Conservation (phyloP, 441 rosid species). For the Brassica hybrid region DNA sequence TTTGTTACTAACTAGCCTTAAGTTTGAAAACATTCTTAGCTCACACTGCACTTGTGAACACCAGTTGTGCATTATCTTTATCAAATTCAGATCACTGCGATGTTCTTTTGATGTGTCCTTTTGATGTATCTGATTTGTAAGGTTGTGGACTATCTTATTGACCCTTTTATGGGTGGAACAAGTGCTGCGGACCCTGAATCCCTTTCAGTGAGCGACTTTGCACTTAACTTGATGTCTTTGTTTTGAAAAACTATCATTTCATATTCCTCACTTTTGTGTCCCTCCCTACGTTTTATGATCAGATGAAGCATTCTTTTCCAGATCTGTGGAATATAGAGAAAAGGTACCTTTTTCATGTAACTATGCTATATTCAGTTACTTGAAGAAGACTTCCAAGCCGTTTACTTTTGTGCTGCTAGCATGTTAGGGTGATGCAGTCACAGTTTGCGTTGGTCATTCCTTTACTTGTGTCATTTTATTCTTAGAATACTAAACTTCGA, state of each 20-base stretch:
- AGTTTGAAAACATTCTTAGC: constrained; percentile 15
- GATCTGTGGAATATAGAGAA: constrained; percentile 90
- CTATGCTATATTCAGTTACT: constrained; percentile 11
- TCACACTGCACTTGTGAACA: constrained; percentile 22
- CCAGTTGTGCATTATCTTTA: constrained; percentile 11
- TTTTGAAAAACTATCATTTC: background rate
- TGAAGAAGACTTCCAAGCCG: background rate
- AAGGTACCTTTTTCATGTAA: constrained; percentile 55
- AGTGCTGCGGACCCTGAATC: constrained; percentile 88
- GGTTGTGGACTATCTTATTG: constrained; percentile 96
- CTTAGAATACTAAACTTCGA: background rate
- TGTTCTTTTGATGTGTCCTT: constrained; percentile 26
- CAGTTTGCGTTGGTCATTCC: constrained; percentile 6
- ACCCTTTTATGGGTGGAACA: constrained; percentile 97
- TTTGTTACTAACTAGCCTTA: constrained; percentile 41
- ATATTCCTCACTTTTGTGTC: background rate
- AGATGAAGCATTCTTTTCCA: constrained; percentile 76
- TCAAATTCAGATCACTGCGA: constrained; percentile 13
- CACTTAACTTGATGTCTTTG: background rate
- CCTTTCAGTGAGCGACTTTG: constrained; percentile 80
- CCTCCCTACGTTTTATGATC: background rate
- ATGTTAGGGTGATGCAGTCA: constrained; percentile 6
- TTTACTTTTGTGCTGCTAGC: background rate
- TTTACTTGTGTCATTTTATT: background rate
- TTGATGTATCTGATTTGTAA: constrained; percentile 41